Evolutionary conservation across 2,329 filamentous ascomycete species (phyloP).

Genomic region (Xylariales sp.): DNA sequence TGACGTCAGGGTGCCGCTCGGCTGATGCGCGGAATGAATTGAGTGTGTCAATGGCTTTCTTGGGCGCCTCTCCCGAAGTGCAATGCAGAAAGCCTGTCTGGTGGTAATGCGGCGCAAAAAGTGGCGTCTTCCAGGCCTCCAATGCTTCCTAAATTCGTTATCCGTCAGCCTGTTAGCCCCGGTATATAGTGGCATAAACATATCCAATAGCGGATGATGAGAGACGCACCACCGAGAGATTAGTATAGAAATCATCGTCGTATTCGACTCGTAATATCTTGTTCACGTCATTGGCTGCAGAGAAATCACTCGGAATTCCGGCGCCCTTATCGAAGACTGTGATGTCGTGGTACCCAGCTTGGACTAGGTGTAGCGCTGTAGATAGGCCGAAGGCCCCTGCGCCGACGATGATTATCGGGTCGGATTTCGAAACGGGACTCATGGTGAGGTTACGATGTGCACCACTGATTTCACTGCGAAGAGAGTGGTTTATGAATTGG

Average conservation of each 20-base stretch:
- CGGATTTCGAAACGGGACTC: conserved; percentile 32
- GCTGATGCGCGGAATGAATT: conserved; percentile 44
- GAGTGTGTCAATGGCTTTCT: no score
- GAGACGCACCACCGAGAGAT: conserved; percentile 57
- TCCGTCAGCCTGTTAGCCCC: background rate
- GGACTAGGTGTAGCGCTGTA: conserved; percentile 56
- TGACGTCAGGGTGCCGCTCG: conserved; percentile 55
- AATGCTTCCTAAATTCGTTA: conserved; percentile 56
- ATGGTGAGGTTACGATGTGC: conserved; percentile 3
- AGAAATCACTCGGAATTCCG: conserved; percentile 55
- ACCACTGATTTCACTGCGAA: background rate
- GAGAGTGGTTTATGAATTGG: background rate
- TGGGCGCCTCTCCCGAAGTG: conserved; percentile 52
- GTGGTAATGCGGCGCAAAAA: conserved; percentile 65
- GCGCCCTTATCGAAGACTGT: conserved; percentile 53
- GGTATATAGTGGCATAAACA: no score
- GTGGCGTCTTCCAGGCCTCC: conserved; percentile 61
- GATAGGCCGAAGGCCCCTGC: conserved; percentile 54
- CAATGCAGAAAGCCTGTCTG: conserved; percentile 61
- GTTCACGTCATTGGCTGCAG: conserved; percentile 70
- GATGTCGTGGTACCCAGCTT: conserved; percentile 55
- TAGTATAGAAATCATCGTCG: conserved; percentile 66
- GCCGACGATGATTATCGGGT: conserved; percentile 49
- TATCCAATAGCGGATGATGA: background rate
- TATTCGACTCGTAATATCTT: conserved; percentile 72